A percentile compares a stretch with the other conserved stretches of the same genome.
Evolutionary conservation across 2,329 filamentous ascomycete species (phyloP).

Genomic region (Apiospora rasikravindrae): DNA sequence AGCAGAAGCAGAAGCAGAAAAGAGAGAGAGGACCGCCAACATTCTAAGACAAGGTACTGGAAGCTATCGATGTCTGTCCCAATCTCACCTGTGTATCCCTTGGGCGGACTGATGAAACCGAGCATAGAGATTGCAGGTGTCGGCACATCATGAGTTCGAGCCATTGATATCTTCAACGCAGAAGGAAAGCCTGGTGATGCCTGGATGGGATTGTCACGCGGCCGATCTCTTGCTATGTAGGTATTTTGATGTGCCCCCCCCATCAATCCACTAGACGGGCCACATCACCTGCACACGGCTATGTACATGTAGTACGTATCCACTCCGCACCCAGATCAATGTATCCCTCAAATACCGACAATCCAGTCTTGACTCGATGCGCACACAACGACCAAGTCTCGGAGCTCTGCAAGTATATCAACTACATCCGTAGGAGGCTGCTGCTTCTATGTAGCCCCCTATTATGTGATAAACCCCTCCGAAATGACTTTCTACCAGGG

Average conservation of each 20-base stretch:
- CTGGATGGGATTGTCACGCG: conserved; percentile 5
- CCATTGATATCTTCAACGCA: too few relatives aligned
- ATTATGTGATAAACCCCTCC: too few relatives aligned
- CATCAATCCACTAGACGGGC: not conserved
- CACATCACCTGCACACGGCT: conserved; percentile 16
- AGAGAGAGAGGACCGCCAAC: not conserved
- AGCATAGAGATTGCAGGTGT: too few relatives aligned
- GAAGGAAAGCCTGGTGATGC: conserved; percentile 4
- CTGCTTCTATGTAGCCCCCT: not conserved
- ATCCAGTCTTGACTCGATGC: not conserved
- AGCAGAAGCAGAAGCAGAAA: not conserved
- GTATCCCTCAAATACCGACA: not conserved
- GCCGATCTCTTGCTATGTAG: not conserved
- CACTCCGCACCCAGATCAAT: not conserved
- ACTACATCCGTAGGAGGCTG: not conserved
- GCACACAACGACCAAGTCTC: not conserved
- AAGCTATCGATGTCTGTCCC: not conserved
- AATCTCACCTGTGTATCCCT: not conserved
- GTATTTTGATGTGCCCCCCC: not conserved
- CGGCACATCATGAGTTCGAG: too few relatives aligned
- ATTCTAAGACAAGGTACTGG: not conserved
- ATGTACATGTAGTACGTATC: conserved; percentile 9
- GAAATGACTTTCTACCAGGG: not conserved
- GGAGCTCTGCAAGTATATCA: not conserved
- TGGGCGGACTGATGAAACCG: not conserved